Evolutionary conservation across 2,329 filamentous ascomycete genomes (phyloP), one percentile per base, ranked within the genome.

Genomic region (Diaporthe aspalathi): DNA sequence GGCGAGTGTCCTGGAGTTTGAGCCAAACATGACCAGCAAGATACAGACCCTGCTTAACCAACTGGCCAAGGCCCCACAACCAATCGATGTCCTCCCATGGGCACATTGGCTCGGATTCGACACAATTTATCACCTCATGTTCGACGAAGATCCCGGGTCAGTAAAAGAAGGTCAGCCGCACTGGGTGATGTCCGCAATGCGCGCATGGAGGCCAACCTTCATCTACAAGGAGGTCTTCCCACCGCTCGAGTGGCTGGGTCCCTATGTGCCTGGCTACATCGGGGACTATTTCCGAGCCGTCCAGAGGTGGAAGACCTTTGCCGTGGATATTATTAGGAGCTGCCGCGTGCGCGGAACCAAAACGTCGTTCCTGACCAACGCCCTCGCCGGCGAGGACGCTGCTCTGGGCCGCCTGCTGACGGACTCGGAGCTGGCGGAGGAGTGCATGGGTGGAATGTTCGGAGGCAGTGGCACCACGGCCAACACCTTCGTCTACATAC

Each of bases 341-440:
- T 62, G 56, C 56, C 56, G 38, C 16, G 56, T 45, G n/a, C 16
- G 56, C 7, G 56, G 56, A 16, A 60, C 56, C 14, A 60, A 60
- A 38, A 43, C 38, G 0, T 35, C 56, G 1, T 62, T 62, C 38
- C 38, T 62, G 12, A 45, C 56, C 38, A 62, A 62, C 9, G 56
- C 38, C 8, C 56, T 62, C 24, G 38, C 56, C 16, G 56, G 56
- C 5, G 56, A 43, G n/a, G 38, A 62, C 11, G 24, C 38, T 9
- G 38, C 56, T 0, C 22, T 62, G 16, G 38, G 56, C 22, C 56
- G 56, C 14, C 56, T 38, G 38, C 38, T 45, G 38, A 62, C 56
- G 3, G 38, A 45, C 38, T 62, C 56, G 38, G 56, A 45, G 56
- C 56, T 62, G 9, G 56, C 56, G 0, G 38, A 45, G 56, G 56